Conservation (phyloP, 2,329 filamentous ascomycete genomes). For the Pseudogymnoascus sp. region DNA sequence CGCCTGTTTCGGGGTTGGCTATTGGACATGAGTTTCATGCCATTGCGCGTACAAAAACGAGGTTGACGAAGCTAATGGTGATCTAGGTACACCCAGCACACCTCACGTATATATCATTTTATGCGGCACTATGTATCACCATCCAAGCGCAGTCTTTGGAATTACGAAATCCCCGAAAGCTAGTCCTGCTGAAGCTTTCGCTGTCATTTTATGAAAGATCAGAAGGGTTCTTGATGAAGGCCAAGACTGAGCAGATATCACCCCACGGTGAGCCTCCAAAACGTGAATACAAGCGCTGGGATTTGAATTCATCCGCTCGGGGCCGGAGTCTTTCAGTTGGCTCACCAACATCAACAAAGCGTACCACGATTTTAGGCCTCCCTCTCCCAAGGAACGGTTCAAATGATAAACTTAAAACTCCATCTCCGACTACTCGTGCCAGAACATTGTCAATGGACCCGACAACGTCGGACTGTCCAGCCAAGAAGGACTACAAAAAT, state of each 20-base stretch:
- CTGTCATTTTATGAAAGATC: conserved; percentile 5
- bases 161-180: conserved; percentile 2
- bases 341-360: neutral
- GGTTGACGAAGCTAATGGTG: neutral
- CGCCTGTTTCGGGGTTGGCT: neutral
- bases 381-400: neutral
- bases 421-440: neutral
- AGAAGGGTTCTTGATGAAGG: neutral
- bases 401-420: neutral
- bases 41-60: neutral
- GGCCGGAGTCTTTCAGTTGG: neutral
- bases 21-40: neutral
- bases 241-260: neutral
- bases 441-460: conserved; percentile 2
- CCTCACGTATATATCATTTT: conserved; percentile 28
- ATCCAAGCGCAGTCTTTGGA: conserved; percentile 21
- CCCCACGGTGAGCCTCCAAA: neutral
- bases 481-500: conserved; percentile 4
- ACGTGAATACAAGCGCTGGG: neutral
- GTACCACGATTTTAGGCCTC: neutral
- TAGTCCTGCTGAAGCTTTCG: neutral
- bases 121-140: conserved; percentile 26
- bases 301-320: neutral
- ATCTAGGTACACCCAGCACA: conserved; percentile 23
- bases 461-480: neutral